Conservation (phyloP, 495 filamentous ascomycete genomes). For the Achaetomiella virescens region DNA sequence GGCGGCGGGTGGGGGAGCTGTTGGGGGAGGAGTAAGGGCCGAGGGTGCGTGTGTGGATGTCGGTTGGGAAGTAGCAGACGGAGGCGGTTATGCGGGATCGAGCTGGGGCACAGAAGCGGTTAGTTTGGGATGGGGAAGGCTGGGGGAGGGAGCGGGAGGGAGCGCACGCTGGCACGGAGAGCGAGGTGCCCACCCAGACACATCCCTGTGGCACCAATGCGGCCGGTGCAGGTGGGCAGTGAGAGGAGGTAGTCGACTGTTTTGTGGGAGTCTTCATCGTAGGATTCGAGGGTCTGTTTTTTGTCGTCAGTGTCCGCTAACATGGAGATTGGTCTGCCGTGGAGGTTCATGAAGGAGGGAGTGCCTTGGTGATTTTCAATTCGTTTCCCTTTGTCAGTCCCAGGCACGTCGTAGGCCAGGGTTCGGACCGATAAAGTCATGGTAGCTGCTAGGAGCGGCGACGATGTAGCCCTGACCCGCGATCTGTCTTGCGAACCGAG, state of each 20-base stretch:
- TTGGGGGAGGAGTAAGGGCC: slow-evolving; percentile 42
- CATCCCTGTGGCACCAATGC: slow-evolving; percentile 87
- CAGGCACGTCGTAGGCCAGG: slow-evolving; percentile 77
- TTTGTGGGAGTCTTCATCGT: slow-evolving; percentile 77
- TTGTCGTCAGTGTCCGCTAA: background rate
- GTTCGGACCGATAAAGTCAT: slow-evolving; percentile 90
- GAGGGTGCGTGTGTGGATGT: slow-evolving; percentile 73
- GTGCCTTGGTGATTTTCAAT: slow-evolving; percentile 79
- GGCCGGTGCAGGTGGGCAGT: slow-evolving; percentile 75
- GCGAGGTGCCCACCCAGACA: slow-evolving; percentile 91
- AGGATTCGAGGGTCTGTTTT: slow-evolving; percentile 69
- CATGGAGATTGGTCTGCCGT: background rate
- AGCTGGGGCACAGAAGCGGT: slow-evolving; percentile 35
- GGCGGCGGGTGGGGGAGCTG: slow-evolving; percentile 19
- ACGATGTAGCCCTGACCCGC: slow-evolving; percentile 92
- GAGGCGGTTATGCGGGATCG: slow-evolving; percentile 67
- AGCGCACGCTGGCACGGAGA: slow-evolving; percentile 61
- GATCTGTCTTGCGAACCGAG: slow-evolving; percentile 86
- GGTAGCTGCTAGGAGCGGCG: slow-evolving; percentile 83
- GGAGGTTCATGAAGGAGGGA: too few species aligned
- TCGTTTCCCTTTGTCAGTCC: slow-evolving; percentile 83
- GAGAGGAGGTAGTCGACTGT: slow-evolving; percentile 68
- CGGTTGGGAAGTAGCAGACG: slow-evolving; percentile 90
- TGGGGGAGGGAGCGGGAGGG: background rate
- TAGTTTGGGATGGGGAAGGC: background rate